Conservation (phyloP, 2,329 filamentous ascomycete genomes). For the Aspergillus flavus region DNA sequence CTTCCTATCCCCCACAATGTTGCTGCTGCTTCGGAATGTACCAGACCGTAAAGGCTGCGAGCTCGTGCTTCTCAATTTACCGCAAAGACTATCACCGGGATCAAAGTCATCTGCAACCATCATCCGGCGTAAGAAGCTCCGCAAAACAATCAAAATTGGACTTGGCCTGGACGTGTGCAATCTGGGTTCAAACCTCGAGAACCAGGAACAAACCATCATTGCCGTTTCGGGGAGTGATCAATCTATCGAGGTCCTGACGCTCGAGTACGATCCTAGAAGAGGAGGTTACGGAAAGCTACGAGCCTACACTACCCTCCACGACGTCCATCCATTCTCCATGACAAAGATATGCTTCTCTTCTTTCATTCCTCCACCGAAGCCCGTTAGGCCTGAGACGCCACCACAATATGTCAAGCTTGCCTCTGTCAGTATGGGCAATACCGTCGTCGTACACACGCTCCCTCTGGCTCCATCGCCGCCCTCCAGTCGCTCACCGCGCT, state of each 20-base stretch:
- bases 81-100: conserved; percentile 16
- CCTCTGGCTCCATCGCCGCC: conserved; percentile 58
- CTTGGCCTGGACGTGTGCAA: conserved; percentile 77
- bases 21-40: conserved; percentile 60
- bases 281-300: conserved; percentile 50
- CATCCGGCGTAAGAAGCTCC: conserved; percentile 60
- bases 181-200: conserved; percentile 61
- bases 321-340: conserved; percentile 62
- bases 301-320: conserved; percentile 53
- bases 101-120: conserved; percentile 44
- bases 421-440: conserved; percentile 78
- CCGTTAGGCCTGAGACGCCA: conserved; percentile 51
- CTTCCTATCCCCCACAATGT: conserved; percentile 56
- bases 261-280: conserved; percentile 63
- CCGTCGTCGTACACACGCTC: conserved; percentile 76
- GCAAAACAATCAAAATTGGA: conserved; percentile 70
- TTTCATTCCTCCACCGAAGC: conserved; percentile 54
- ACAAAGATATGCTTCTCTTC: conserved; percentile 56
- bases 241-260: conserved; percentile 74
- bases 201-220: conserved; percentile 74
- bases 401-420: conserved; percentile 73
- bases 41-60: conserved; percentile 59
- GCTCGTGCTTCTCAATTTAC: conserved; percentile 51
- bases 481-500: conserved; percentile 60
- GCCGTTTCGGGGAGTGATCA: conserved; percentile 80